These are phyloP conservation scores for Malus sieversii DNA, from an alignment of 306 rosid species.

Conservation along the genomic window DNA sequence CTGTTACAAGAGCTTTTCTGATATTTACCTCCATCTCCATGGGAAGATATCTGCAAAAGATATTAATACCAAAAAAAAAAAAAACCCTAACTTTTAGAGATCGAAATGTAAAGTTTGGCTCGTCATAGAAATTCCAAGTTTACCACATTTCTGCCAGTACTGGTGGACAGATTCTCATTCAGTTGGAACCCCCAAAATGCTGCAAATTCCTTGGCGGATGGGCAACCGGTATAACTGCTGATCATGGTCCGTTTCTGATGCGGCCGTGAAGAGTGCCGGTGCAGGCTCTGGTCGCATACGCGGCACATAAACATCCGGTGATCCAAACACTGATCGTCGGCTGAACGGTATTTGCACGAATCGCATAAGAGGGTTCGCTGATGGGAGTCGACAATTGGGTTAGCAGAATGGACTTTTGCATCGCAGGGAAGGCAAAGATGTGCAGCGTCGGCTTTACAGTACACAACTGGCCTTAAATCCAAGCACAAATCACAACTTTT, in stretches of 20 bases:
- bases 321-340: slow-evolving; percentile 46
- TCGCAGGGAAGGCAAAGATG: slow-evolving; percentile 78
- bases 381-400: slow-evolving; percentile 57
- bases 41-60: slow-evolving; percentile 32
- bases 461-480: slow-evolving; percentile 54
- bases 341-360: slow-evolving; percentile 39
- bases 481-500: slow-evolving; percentile 76
- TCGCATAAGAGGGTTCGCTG: slow-evolving; percentile 52
- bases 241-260: slow-evolving; percentile 41
- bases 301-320: slow-evolving; percentile 56
- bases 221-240: slow-evolving; percentile 67
- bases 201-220: slow-evolving; percentile 70
- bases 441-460: slow-evolving; percentile 75
- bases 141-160: too few species aligned
- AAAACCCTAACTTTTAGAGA: neutral
- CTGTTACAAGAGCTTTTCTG: slow-evolving; percentile 14
- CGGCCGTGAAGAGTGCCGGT: slow-evolving; percentile 3
- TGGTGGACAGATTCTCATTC: neutral
- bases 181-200: slow-evolving; percentile 58
- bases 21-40: slow-evolving; percentile 9
- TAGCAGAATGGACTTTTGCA: slow-evolving; percentile 74
- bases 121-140: too few species aligned
- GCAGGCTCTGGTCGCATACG: slow-evolving; percentile 50
- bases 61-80: neutral
- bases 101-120: too few species aligned